These are phyloP conservation scores for Fusarium sp. DNA, from an alignment of 2,329 filamentous ascomycete genomes.

Conservation along the genomic window DNA sequence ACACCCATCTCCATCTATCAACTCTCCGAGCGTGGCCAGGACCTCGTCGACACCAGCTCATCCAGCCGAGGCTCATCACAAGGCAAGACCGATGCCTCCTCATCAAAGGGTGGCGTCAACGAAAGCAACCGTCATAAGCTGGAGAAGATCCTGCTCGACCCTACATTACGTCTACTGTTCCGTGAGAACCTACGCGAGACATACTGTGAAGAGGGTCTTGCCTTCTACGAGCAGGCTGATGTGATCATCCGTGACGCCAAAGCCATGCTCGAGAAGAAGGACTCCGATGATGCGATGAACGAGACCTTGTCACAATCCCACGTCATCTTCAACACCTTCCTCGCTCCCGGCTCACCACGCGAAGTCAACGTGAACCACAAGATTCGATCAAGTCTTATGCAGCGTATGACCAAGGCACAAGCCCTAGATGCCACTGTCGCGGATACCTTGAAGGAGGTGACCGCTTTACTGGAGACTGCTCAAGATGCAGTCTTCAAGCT, in stretches of 20 bases:
- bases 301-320: constrained; percentile 97
- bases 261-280: constrained; percentile 66
- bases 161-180: constrained; percentile 88
- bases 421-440: constrained; percentile 93
- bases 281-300: constrained; percentile 82
- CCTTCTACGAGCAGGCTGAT: constrained; percentile 93
- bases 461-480: constrained; percentile 88
- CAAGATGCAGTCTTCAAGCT: constrained; percentile 97
- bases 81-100: constrained; percentile 60
- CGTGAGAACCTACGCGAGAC: constrained; percentile 94
- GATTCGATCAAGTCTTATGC: constrained; percentile 90
- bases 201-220: constrained; percentile 95
- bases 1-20: constrained; percentile 89
- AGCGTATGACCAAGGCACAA: constrained; percentile 95
- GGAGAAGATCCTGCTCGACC: constrained; percentile 90
- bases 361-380: constrained; percentile 98
- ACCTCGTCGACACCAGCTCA: constrained; percentile 65
- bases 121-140: constrained; percentile 96
- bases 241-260: constrained; percentile 82
- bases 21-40: constrained; percentile 82
- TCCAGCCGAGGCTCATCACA: constrained; percentile 69
- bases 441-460: constrained; percentile 89
- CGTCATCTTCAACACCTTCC: constrained; percentile 97
- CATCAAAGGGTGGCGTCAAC: constrained; percentile 66
- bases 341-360: constrained; percentile 94